These are phyloP conservation scores for Pisolithus orientalis DNA, from an alignment of 768 basidiomycete genomes.

Conservation along the genomic window DNA sequence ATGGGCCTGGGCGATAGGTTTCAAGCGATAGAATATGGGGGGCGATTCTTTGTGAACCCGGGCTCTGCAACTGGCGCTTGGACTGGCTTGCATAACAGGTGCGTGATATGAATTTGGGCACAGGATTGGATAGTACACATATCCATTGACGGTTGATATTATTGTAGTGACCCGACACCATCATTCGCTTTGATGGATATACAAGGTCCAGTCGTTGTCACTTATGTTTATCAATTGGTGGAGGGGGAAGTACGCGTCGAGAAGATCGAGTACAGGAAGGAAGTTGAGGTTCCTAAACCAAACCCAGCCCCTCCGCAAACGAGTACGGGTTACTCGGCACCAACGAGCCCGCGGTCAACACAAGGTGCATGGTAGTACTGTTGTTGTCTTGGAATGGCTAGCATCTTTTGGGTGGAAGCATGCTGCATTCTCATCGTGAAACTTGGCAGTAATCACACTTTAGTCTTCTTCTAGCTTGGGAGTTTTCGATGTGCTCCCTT, in stretches of 20 bases:
- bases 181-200: constrained; percentile 98
- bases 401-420: too few relatives aligned
- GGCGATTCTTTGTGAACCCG: constrained; percentile 92
- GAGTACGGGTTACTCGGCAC: constrained; percentile 23
- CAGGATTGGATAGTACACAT: not conserved
- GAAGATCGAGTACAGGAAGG: constrained; percentile 81
- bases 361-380: constrained; percentile 23
- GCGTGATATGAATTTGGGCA: not conserved
- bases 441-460: too few relatives aligned
- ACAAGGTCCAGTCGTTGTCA: constrained; percentile 94
- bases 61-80: constrained; percentile 95
- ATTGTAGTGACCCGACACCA: constrained; percentile 71
- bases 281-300: constrained; percentile 36
- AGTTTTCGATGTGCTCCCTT: too few relatives aligned
- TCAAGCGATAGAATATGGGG: constrained; percentile 88
- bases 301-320: constrained; percentile 18
- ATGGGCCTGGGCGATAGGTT: constrained; percentile 46
- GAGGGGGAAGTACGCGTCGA: constrained; percentile 92
- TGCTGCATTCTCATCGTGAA: too few relatives aligned
- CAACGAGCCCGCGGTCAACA: constrained; percentile 20
- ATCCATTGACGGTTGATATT: constrained; percentile 1
- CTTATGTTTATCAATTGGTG: constrained; percentile 93
- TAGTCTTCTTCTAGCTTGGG: too few relatives aligned
- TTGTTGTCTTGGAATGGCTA: too few relatives aligned
- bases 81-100: constrained; percentile 45